Base-by-base conservation (phyloP, 2,329 filamentous ascomycete genomes). In the Gyromitra esculenta region DNA sequence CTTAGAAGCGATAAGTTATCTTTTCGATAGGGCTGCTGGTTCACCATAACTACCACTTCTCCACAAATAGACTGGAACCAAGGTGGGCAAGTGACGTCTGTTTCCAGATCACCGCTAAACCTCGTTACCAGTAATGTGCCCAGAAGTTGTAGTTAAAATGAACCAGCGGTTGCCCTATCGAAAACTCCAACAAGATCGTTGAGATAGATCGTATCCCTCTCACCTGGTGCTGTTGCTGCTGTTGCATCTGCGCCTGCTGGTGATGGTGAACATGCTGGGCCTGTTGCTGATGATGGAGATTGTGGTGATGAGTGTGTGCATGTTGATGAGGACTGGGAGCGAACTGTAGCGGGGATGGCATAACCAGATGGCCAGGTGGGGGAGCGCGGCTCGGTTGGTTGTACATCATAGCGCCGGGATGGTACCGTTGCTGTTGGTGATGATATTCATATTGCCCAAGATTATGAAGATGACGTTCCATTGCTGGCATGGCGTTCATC, bases 401-500 rank as follows among this genome's bases (percentile, higher is more conserved):
- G 45, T 75, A 75, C 15, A 75, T 75, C 65, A 75, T 64, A 35
- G 68, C 35, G 41, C 52, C 37, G 57, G 72, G 59, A 41, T 75
- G 65, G n/a, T 64, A 75, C 6, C 72, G 56, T 35, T 60, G 65
- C 39, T 68, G 66, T 21, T 69, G 66, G n/a, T 59, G 65, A 31
- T 70, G 65, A 41, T 48, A 75, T 31, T 75, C 72, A 35, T 64
- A 75, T 52, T 75, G 65, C 35, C 65, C 56, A 50, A 75, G 66
- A 57, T 69, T 70, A 75, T 75, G 72, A 59, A 75, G 72, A 70
- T 77, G 71, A 48, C 72, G 70, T 41, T 74, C 75, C 75, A 77
- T 77, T 52, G 62, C 71, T 70, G 75, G 72, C 71, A 75, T 73
- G 48, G 75, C 56, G 64, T 77, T 77, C 75, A 77, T 77, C 75